Percentiles rank a stretch among this genome's conserved stretches.
phyloP scores from a whole-genome alignment of 352 stramenopile genomes.

The Phytophthora ramorum region DNA sequence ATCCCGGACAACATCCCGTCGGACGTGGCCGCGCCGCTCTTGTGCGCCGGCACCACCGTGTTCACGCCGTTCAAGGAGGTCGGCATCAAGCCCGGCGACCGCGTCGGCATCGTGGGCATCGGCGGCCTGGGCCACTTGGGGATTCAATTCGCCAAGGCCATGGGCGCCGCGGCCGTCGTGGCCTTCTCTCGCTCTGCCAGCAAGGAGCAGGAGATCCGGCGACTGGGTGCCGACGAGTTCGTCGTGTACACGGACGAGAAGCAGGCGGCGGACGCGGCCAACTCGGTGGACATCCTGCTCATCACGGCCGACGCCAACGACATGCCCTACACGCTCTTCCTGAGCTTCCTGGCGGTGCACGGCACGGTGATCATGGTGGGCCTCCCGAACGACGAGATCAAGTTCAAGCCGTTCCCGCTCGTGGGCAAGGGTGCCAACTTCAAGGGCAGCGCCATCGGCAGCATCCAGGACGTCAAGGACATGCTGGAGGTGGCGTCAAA shows the following conservation, averaged over 20 bases:
- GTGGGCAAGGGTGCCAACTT: conserved; percentile 51
- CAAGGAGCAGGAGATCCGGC: conserved; percentile 62
- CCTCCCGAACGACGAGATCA: conserved; percentile 65
- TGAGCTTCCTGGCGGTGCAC: conserved; percentile 56
- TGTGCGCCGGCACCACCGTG: conserved; percentile 89
- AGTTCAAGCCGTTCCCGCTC: conserved; percentile 57
- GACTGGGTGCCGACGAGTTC: conserved; percentile 71
- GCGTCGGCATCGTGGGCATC: conserved; percentile 80
- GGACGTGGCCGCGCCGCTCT: conserved; percentile 60
- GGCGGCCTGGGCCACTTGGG: conserved; percentile 88
- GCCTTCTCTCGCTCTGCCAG: conserved; percentile 66
- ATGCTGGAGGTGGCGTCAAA: conserved; percentile 80
- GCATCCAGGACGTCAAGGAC: conserved; percentile 78
- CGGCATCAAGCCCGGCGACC: conserved; percentile 53
- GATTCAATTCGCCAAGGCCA: conserved; percentile 79
- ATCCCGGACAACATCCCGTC: conserved; percentile 78
- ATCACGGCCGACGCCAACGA: conserved; percentile 72
- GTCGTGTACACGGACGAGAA: conserved; percentile 61
- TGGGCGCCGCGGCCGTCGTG: conserved; percentile 60
- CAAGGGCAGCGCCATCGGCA: conserved; percentile 75
- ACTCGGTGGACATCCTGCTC: conserved; percentile 76
- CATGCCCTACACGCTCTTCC: conserved; percentile 50
- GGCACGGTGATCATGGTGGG: conserved; percentile 77
- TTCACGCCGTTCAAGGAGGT: conserved; percentile 74
- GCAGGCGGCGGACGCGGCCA: conserved; percentile 24